These are phyloP conservation scores for Linnemannia elongata DNA, from an alignment of 192 early-diverging fungal genomes.

Conservation along the genomic window DNA sequence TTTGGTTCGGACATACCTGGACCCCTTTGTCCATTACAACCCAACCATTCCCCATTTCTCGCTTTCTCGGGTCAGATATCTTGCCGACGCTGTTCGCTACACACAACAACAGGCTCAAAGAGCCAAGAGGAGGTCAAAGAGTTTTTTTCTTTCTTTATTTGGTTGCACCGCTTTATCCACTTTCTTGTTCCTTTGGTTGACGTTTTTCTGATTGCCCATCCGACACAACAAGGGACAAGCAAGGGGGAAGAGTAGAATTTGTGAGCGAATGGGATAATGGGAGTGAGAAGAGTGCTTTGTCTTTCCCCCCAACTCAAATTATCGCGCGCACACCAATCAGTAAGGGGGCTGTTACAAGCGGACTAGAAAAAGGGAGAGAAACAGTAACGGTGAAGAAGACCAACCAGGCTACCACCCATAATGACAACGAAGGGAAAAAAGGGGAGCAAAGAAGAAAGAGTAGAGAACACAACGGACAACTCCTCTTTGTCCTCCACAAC, in stretches of 20 bases:
- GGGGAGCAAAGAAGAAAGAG: neutral
- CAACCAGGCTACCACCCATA: too few species aligned
- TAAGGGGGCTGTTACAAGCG: neutral
- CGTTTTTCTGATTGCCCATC: neutral
- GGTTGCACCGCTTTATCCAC: neutral
- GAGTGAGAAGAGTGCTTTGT: neutral
- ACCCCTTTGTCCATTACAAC: neutral
- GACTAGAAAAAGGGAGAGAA: neutral
- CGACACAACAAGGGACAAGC: neutral
- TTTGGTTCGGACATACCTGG: neutral
- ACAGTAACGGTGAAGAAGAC: neutral
- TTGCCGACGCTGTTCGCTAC: neutral
- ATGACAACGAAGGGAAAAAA: neutral
- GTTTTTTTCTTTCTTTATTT: neutral
- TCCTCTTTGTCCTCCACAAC: too few species aligned
- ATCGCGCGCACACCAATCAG: conserved; percentile 2
- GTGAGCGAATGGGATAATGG: neutral
- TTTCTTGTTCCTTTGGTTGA: neutral
- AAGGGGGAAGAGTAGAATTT: neutral
- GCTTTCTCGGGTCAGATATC: neutral
- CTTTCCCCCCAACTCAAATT: neutral
- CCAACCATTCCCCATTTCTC: neutral
- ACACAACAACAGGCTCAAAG: neutral
- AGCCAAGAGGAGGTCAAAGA: neutral
- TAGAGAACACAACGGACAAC: neutral